Evolutionary conservation across 2,329 filamentous ascomycete genomes (phyloP), one percentile per base, ranked within the genome.

Genomic region (Cladophialophora immunda): DNA sequence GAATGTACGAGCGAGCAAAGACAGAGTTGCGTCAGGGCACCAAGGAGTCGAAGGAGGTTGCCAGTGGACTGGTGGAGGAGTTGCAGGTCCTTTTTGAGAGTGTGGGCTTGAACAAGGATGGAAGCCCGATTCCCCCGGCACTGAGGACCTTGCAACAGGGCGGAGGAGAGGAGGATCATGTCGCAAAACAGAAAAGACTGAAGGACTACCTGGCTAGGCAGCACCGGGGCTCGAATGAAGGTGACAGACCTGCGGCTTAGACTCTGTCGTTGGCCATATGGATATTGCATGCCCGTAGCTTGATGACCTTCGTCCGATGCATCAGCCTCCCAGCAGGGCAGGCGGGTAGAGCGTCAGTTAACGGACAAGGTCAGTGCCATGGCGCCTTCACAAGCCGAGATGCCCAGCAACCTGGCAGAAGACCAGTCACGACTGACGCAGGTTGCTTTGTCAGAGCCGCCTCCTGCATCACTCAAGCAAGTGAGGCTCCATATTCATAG

Each of bases 1-100:
- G n/a, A 0, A 68, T 70, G 41, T 72, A 68, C 36, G 38, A 45
- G 22, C 30, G 61, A 29, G 69, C 67, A 17, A 55, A 52, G 58
- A 30, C 32, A 32, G 68, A 70, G 50, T 47, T 68, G 22, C 59
- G 58, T 9, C 34, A 56, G 22, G 58, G 65, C 15, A 68, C 71
- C 34, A 55, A 55, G 1, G 62, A 67, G 56, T 69, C 70, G 3
- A 63, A 47, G 19, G 66, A 68, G 17, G 58, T 69, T 19, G 70
- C 69, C 19, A 34, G 59, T 11, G 64, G 50, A 4, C 36, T 73
- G 15, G 52, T 71, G 9, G 56, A 65, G 13, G 71, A 71, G 58
- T 17, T 73, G 27, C 66, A 69, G 52, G 22, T 64, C 13, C 63
- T 64, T 1, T 70, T 70, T 45, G 64, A 66, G 17, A 38, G 41